Evolutionary conservation across 1,139 yeast species (phyloP).

Genomic region (Debaryomyces subglobosus): DNA sequence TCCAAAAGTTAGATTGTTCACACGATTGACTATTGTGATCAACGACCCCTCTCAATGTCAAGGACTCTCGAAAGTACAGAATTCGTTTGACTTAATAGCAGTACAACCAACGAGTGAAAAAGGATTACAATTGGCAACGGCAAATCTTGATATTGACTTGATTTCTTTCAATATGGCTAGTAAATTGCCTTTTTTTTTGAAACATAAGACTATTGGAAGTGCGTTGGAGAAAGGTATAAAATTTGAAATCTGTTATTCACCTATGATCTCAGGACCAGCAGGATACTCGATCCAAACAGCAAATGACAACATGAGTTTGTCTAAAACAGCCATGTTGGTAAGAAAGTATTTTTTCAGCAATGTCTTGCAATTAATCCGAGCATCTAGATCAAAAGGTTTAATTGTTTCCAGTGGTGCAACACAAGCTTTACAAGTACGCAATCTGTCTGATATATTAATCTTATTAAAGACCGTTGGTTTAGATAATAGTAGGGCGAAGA

Average conservation of each 20-base stretch:
- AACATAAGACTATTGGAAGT: slow-evolving; percentile 82
- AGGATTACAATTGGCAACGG: slow-evolving; percentile 73
- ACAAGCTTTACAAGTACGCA: slow-evolving; percentile 60
- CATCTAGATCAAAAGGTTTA: slow-evolving; percentile 79
- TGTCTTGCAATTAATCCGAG: slow-evolving; percentile 75
- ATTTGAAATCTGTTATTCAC: slow-evolving; percentile 75
- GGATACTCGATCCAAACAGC: slow-evolving; percentile 26
- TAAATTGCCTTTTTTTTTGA: slow-evolving; percentile 74
- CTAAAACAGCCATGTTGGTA: slow-evolving; percentile 27
- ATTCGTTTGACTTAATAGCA: slow-evolving; percentile 76
- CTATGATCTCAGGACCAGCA: slow-evolving; percentile 50
- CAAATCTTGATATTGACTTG: slow-evolving; percentile 75
- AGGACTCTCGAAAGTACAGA: slow-evolving; percentile 62
- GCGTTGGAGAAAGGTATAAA: slow-evolving; percentile 83
- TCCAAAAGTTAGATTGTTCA: slow-evolving; percentile 52
- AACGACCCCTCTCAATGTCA: slow-evolving; percentile 82
- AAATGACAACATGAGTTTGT: slow-evolving; percentile 19
- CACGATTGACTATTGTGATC: slow-evolving; percentile 73
- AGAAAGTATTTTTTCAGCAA: slow-evolving; percentile 70
- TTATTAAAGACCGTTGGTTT: slow-evolving; percentile 72
- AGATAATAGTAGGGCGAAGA: slow-evolving; percentile 61
- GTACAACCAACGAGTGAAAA: slow-evolving; percentile 81
- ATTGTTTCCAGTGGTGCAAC: slow-evolving; percentile 78
- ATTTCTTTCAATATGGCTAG: slow-evolving; percentile 70
- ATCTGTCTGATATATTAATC: slow-evolving; percentile 68